A percentile compares a stretch with the other conserved stretches of the same genome.
These are phyloP conservation scores for Parastagonospora nodorum DNA, from an alignment of 2,329 filamentous ascomycete species.

Conservation along the genomic window DNA sequence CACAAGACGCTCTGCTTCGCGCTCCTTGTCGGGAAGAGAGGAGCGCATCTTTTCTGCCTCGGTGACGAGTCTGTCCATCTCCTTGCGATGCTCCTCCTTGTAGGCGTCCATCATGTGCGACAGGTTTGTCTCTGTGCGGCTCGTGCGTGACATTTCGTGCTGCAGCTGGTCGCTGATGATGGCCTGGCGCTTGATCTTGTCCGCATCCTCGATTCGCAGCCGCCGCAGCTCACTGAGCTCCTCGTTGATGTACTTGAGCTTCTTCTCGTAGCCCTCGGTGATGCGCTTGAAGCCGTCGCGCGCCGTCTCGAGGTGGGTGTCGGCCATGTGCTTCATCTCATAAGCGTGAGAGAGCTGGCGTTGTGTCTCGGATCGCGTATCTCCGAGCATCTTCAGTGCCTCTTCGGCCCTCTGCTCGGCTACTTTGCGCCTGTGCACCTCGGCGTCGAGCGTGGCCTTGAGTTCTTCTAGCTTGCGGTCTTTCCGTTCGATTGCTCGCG, in stretches of 20 bases:
- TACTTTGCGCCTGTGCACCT: constrained; percentile 64
- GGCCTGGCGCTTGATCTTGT: constrained; percentile 58
- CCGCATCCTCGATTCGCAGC: constrained; percentile 35
- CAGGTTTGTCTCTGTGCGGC: constrained; percentile 67
- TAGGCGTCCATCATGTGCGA: constrained; percentile 65
- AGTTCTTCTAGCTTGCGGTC: constrained; percentile 76
- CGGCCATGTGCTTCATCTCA: constrained; percentile 57
- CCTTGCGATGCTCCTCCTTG: constrained; percentile 67
- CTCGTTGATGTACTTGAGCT: constrained; percentile 60
- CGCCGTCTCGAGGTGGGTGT: constrained; percentile 67
- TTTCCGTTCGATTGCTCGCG: constrained; percentile 71
- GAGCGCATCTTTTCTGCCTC: constrained; percentile 62
- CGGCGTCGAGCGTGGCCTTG: constrained; percentile 66
- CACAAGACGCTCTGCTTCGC: constrained; percentile 65
- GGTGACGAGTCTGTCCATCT: constrained; percentile 63
- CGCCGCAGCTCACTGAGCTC: constrained; percentile 38
- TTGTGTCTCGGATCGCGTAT: constrained; percentile 63
- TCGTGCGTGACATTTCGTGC: constrained; percentile 66
- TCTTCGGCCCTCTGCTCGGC: constrained; percentile 65
- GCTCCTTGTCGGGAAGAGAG: constrained; percentile 61
- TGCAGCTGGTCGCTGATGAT: constrained; percentile 76
- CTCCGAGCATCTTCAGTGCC: constrained; percentile 69
- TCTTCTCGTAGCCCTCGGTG: constrained; percentile 53
- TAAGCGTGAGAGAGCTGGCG: constrained; percentile 64
- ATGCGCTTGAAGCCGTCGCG: constrained; percentile 74